Conservation (phyloP, 2,329 filamentous ascomycete genomes). For the Stagonosporopsis cucurbitacearum region DNA sequence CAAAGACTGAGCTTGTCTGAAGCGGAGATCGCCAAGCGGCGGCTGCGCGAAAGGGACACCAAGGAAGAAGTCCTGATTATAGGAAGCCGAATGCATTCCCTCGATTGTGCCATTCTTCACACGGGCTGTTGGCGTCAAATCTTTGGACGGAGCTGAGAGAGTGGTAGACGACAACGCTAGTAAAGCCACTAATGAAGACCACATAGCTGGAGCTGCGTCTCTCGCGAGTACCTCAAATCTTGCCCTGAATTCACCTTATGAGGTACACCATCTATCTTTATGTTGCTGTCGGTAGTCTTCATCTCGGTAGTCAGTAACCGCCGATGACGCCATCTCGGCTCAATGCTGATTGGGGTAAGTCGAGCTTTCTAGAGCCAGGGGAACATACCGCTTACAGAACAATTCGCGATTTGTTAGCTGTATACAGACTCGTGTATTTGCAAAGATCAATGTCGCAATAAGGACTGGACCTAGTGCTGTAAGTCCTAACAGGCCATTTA, state of each 20-base stretch:
- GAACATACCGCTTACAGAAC: slow-evolving; percentile 9
- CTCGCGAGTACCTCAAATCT: not conserved
- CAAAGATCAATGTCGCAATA: slow-evolving; percentile 2
- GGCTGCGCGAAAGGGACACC: slow-evolving; percentile 27
- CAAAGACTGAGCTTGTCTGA: slow-evolving; percentile 17
- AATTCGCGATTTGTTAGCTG: slow-evolving; percentile 1
- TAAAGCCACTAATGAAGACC: slow-evolving; percentile 1
- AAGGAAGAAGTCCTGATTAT: slow-evolving; percentile 50
- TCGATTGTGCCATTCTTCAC: slow-evolving; percentile 51
- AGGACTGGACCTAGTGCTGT: not conserved
- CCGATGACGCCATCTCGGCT: slow-evolving; percentile 19
- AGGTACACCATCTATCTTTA: not conserved
- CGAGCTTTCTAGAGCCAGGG: not conserved
- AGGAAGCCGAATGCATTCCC: slow-evolving; percentile 45
- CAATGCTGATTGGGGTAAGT: slow-evolving; percentile 14
- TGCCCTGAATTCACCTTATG: not conserved
- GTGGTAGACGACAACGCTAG: not conserved
- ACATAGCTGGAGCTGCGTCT: slow-evolving; percentile 1
- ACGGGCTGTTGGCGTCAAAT: slow-evolving; percentile 32
- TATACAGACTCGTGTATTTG: not conserved
- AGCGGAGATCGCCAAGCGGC: slow-evolving; percentile 40
- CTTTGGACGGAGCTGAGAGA: not conserved
- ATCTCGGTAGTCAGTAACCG: slow-evolving; percentile 11
- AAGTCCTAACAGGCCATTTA: not conserved
- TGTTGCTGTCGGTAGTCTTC: slow-evolving; percentile 3